Percentiles rank a stretch among this genome's conserved stretches.
phyloP scores from a whole-genome alignment of 306 rosid genomes.

The Citrullus colocynthis region DNA sequence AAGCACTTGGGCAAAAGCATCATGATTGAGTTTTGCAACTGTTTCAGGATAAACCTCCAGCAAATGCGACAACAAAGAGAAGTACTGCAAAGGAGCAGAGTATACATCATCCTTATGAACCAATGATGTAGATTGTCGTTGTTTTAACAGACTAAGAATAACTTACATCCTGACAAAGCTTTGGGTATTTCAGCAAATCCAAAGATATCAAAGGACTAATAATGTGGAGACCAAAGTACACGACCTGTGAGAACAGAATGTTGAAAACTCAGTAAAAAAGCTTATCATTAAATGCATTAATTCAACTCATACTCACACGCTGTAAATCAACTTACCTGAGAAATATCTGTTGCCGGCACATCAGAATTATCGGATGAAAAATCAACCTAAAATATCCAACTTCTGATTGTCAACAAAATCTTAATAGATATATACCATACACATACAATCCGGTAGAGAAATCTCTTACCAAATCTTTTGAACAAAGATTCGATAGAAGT shows the following conservation, averaged over 20 bases:
- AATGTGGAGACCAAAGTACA: slow-evolving; percentile 90
- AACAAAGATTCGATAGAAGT: slow-evolving; percentile 86
- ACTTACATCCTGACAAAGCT: slow-evolving; percentile 89
- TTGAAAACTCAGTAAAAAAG: slow-evolving; percentile 13
- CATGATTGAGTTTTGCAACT: slow-evolving; percentile 58
- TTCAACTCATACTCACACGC: not conserved
- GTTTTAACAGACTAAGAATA: not conserved
- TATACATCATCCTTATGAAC: slow-evolving; percentile 18
- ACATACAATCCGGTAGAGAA: not conserved
- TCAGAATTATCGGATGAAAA: slow-evolving; percentile 14
- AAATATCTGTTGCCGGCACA: slow-evolving; percentile 60
- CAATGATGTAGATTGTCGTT: slow-evolving; percentile 1
- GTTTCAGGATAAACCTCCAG: slow-evolving; percentile 96
- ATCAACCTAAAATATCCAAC: not conserved
- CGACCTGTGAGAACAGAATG: slow-evolving; percentile 54
- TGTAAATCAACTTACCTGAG: slow-evolving; percentile 51
- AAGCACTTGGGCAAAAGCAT: slow-evolving; percentile 69
- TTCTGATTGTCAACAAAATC: slow-evolving; percentile 15
- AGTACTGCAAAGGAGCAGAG: slow-evolving; percentile 51
- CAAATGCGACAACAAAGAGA: slow-evolving; percentile 75
- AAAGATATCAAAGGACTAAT: slow-evolving; percentile 69
- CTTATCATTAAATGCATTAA: not conserved
- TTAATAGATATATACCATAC: not conserved
- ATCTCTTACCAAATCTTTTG: slow-evolving; percentile 67
- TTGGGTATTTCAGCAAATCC: slow-evolving; percentile 90